Conservation (phyloP, 257 asterid species). For the Sherardia arvensis region DNA sequence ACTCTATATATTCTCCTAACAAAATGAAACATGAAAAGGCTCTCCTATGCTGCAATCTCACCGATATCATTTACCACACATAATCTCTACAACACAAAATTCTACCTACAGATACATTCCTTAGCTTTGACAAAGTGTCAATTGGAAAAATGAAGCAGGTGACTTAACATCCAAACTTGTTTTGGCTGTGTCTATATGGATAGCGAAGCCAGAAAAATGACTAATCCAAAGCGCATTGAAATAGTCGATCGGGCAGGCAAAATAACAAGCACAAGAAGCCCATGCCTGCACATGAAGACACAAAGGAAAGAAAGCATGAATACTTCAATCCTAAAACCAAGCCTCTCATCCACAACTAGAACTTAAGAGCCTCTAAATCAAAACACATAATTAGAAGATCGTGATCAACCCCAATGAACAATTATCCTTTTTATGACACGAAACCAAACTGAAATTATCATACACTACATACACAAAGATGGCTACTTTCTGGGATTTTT, state of each 20-base stretch:
- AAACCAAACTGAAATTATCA: background rate
- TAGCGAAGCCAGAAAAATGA: conserved; percentile 45
- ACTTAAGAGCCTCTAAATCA: background rate
- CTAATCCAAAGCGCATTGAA: conserved; percentile 56
- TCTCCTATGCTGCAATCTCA: background rate
- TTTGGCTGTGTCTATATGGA: conserved; percentile 70
- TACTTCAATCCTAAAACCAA: background rate
- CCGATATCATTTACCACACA: too few species aligned
- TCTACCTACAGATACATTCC: background rate
- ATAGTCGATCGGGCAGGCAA: conserved; percentile 71
- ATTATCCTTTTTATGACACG: background rate
- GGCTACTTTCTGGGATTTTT: background rate
- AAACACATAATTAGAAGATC: background rate
- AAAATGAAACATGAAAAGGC: background rate
- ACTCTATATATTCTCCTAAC: conserved; percentile 20
- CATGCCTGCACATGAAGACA: conserved; percentile 53
- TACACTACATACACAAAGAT: background rate
- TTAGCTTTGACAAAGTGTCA: background rate
- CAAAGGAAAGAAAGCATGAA: background rate
- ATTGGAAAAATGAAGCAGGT: background rate
- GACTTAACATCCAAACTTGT: conserved; percentile 85
- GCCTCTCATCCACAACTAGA: background rate
- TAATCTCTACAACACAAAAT: background rate
- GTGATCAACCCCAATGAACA: background rate
- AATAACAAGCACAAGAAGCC: conserved; percentile 75